phyloP scores from a whole-genome alignment of 2,329 filamentous ascomycete genomes.

The Alternaria gaisen region DNA sequence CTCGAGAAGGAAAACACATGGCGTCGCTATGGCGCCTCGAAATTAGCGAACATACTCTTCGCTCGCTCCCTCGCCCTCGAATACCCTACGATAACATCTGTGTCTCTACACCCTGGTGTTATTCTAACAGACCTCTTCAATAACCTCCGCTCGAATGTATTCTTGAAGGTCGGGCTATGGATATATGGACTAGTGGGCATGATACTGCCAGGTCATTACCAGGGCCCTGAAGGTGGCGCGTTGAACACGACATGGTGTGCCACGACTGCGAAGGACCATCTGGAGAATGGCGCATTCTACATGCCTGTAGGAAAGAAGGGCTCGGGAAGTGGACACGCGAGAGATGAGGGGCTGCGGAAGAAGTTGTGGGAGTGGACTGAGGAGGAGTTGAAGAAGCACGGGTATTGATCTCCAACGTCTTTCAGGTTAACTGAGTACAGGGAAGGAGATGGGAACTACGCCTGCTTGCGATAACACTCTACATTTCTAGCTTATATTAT shows the following conservation, averaged over 20 bases:
- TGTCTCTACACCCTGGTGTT: slow-evolving; percentile 60
- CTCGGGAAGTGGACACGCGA: slow-evolving; percentile 35
- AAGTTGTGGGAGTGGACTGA: slow-evolving; percentile 53
- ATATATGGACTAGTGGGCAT: slow-evolving; percentile 34
- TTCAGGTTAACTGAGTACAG: not conserved
- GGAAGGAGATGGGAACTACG: not conserved
- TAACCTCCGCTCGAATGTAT: slow-evolving; percentile 28
- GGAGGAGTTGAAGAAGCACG: slow-evolving; percentile 43
- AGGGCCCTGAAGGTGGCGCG: slow-evolving; percentile 45
- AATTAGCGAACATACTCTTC: slow-evolving; percentile 62
- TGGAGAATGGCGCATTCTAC: slow-evolving; percentile 57
- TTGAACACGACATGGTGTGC: slow-evolving; percentile 57
- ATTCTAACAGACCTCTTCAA: slow-evolving; percentile 57
- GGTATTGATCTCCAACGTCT: slow-evolving; percentile 27
- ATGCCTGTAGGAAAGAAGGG: slow-evolving; percentile 40
- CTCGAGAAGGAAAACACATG: slow-evolving; percentile 43
- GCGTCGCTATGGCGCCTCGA: slow-evolving; percentile 59
- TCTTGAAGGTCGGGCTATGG: slow-evolving; percentile 38
- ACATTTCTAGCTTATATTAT: not conserved
- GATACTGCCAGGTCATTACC: slow-evolving; percentile 43
- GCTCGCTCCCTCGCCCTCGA: slow-evolving; percentile 53
- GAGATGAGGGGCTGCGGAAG: slow-evolving; percentile 45
- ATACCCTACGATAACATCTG: slow-evolving; percentile 57
- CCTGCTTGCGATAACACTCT: not conserved
- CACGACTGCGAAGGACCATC: slow-evolving; percentile 40